Percentiles rank a stretch among this genome's conserved stretches.
phyloP scores from a whole-genome alignment of 768 basidiomycete genomes.

The Cyclocybe aegerita region DNA sequence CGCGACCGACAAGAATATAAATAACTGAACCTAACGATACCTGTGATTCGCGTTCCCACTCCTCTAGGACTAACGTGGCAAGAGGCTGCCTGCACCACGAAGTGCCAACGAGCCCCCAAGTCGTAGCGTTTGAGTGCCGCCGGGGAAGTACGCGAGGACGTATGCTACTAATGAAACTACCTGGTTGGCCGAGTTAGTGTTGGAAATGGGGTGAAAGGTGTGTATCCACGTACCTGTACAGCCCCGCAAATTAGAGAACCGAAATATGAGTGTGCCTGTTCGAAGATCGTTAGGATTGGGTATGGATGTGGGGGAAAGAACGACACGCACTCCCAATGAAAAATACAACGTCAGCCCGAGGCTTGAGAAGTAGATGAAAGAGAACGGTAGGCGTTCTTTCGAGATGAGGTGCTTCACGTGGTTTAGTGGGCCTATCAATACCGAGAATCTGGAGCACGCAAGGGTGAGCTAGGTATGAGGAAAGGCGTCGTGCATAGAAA shows the following conservation, averaged over 20 bases:
- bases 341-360: constrained; percentile 90
- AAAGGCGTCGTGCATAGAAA: neutral
- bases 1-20: neutral
- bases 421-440: constrained; percentile 88
- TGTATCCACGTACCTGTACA: constrained; percentile 58
- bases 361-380: constrained; percentile 77
- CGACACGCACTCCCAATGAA: constrained; percentile 72
- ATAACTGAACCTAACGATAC: neutral
- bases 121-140: constrained; percentile 76
- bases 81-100: constrained; percentile 78
- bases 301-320: neutral
- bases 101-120: constrained; percentile 80
- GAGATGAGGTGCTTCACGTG: constrained; percentile 88
- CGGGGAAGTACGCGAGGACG: constrained; percentile 94
- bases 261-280: constrained; percentile 78
- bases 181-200: constrained; percentile 28
- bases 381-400: constrained; percentile 83
- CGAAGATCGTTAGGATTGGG: neutral
- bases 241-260: constrained; percentile 83
- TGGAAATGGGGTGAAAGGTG: neutral
- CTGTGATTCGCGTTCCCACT: neutral
- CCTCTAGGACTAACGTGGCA: constrained; percentile 60
- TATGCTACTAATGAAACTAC: constrained; percentile 86
- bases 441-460: constrained; percentile 57
- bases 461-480: neutral